Evolutionary conservation across 345 rosid genomes (phyloP), one percentile per base, ranked within the genome.

Genomic region (Bruguiera parviflora): DNA sequence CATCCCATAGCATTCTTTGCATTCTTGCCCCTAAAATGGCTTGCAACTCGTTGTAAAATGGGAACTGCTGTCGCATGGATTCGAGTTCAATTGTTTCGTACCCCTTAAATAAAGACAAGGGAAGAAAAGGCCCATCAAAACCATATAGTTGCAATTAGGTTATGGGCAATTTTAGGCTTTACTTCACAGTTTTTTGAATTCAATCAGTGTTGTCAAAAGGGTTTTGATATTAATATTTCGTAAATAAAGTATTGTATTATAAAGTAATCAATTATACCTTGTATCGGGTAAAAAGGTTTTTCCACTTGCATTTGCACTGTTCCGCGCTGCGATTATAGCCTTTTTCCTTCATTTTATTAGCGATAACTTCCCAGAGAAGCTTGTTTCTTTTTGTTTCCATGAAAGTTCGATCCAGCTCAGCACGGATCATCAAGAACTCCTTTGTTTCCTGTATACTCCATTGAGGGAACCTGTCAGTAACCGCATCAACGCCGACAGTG

Each of bases 271-370:
- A 61, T 25, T 58, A 13, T 76, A 94, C 99, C 97, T 92, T 95
- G 68, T 87, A 92, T 61, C 99, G 93, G 56, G 99, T 95, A 64
- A 95, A 89, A 47, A 95, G 97, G 76, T 95, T 95, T 71, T 95
- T 95, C 99, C 99, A 95, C 84, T 95, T 95, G 88, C 97, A 95
- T 83, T 92, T 95, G 93, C 99, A 95, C 97, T 95, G 99, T 63
- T 92, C 99, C 52, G 96, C 76, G 78, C 96, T 95, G 27, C 99
- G 99, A 82, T 77, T 79, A 61, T 73, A 92, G 58, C 93, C 96
- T 75, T 83, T 86, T 61, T 85, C 96, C 76, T 82, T 90, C 96
- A 95, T 88, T 80, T 77, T 83, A 10, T 79, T 79, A 47, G 97
- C 80, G 68, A 88, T 79, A 58, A 90, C 89, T 73, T 90, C 96